Conservation (phyloP, 2,329 filamentous ascomycete genomes). For the Pseudopithomyces maydicus region DNA sequence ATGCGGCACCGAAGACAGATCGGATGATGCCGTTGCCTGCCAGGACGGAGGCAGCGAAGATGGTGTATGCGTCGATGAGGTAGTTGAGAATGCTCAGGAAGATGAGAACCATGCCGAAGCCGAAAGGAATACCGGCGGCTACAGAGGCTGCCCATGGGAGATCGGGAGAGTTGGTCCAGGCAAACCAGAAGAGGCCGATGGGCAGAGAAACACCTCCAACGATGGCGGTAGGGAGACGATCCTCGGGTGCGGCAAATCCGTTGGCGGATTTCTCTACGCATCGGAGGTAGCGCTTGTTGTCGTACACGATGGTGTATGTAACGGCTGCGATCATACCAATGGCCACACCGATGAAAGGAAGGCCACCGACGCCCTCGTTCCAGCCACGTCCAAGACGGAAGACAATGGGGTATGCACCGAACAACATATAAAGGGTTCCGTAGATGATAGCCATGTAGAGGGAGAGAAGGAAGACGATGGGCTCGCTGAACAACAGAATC, state of each 20-base stretch:
- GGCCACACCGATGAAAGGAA: constrained; percentile 69
- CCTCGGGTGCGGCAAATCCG: constrained; percentile 68
- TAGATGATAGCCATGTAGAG: constrained; percentile 69
- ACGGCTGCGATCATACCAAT: constrained; percentile 69
- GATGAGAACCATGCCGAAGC: constrained; percentile 66
- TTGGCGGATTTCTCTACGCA: constrained; percentile 52
- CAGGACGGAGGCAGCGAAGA: constrained; percentile 76
- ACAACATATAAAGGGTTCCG: constrained; percentile 56
- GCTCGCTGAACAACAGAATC: constrained; percentile 71
- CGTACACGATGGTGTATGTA: constrained; percentile 51
- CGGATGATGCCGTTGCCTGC: constrained; percentile 81
- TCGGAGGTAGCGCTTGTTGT: constrained; percentile 43
- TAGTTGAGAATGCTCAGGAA: constrained; percentile 61
- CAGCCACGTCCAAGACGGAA: constrained; percentile 57
- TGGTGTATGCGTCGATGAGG: constrained; percentile 61
- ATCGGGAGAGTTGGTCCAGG: constrained; percentile 53
- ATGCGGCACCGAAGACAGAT: constrained; percentile 76
- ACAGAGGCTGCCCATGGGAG: constrained; percentile 64
- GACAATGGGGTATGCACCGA: constrained; percentile 61
- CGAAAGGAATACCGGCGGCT: constrained; percentile 58
- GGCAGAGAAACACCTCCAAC: constrained; percentile 68
- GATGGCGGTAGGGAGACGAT: constrained; percentile 66
- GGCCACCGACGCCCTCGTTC: constrained; percentile 43
- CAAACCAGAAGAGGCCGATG: constrained; percentile 50
- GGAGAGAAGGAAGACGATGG: constrained; percentile 68